phyloP scores from a whole-genome alignment of 352 stramenopile species.

The Phytophthora cajani region DNA sequence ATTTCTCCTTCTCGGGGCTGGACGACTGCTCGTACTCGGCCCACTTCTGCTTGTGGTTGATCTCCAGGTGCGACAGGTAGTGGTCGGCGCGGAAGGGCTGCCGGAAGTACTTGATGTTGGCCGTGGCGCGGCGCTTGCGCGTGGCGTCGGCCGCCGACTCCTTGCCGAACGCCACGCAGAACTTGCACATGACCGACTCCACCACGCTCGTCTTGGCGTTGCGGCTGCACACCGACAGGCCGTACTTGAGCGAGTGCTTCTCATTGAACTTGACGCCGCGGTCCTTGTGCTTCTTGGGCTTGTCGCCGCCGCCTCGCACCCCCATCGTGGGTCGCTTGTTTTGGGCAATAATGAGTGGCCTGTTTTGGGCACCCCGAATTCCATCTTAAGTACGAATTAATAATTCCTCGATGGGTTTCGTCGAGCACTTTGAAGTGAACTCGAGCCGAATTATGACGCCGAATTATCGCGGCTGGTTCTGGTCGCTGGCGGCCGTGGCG shows the following conservation, averaged over 20 bases:
- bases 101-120: conserved; percentile 81
- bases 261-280: conserved; percentile 72
- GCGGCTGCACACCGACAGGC: conserved; percentile 66
- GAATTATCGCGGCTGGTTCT: conserved; percentile 65
- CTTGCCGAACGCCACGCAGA: conserved; percentile 77
- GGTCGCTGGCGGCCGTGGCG: conserved; percentile 69
- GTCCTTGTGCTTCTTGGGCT: conserved; percentile 64
- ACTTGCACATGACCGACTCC: conserved; percentile 80
- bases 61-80: conserved; percentile 72
- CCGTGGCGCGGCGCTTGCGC: conserved; percentile 67
- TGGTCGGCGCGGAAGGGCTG: conserved; percentile 73
- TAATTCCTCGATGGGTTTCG: background rate
- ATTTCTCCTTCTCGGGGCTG: conserved; percentile 61
- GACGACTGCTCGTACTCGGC: conserved; percentile 63
- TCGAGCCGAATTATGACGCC: conserved; percentile 27
- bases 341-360: background rate
- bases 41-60: conserved; percentile 76
- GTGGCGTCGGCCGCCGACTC: conserved; percentile 53
- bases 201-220: conserved; percentile 57
- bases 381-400: background rate
- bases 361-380: background rate
- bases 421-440: conserved; percentile 12
- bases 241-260: conserved; percentile 76
- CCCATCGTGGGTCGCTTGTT: conserved; percentile 26
- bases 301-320: conserved; percentile 28